Base-by-base conservation (phyloP, 1,284 basidiomycete species). In the Apiotrichum akiyoshidainum region DNA sequence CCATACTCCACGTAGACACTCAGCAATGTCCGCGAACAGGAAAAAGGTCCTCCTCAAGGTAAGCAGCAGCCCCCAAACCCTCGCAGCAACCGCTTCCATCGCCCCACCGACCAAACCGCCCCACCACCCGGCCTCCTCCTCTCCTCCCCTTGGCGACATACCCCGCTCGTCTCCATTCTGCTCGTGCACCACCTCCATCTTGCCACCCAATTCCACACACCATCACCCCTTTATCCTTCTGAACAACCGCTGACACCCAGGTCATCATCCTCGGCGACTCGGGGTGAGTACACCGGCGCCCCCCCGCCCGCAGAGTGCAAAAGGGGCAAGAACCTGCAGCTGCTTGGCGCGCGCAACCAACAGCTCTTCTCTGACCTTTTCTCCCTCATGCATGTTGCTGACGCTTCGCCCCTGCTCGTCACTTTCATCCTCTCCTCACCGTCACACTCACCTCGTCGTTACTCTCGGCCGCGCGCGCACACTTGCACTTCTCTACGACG, bases 221-320 rank as follows among this genome's bases (percentile, higher is more conserved):
- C 2, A 19, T 4, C 17, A n/a, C 41, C 14, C 41, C 9, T n/a
- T 31, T 47, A 21, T 22, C 51, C n/a, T n/a, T 33, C 4, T 17
- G 5, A 11, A 14, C 16, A 1, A 1, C 40, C 9, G 40, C 52
- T 59, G 17, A 58, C 42, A 21, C 37, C 34, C 71, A 97, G 93
- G 92, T 95, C 78, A 97, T 97, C 81, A 97, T 97, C 77, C 87
- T 97, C 65, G 93, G 93, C 68, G 94, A 97, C 83, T 94, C 91
- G 77, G 93, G 93, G 92, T 94, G 73, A 66, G 90, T 85, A 11
- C 37, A 37, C 17, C 21, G 10, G 14, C 11, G 22, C 22, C 40
- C 40, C 19, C 42, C 7, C 42, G 26, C 26, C 3, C 26, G 26
- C 26, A 3, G 26, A 31, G 3, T 31, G 26, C 26, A 31, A 31